These are phyloP conservation scores for Phialophora expanda DNA, from an alignment of 2,329 filamentous ascomycete genomes.

Conservation along the genomic window DNA sequence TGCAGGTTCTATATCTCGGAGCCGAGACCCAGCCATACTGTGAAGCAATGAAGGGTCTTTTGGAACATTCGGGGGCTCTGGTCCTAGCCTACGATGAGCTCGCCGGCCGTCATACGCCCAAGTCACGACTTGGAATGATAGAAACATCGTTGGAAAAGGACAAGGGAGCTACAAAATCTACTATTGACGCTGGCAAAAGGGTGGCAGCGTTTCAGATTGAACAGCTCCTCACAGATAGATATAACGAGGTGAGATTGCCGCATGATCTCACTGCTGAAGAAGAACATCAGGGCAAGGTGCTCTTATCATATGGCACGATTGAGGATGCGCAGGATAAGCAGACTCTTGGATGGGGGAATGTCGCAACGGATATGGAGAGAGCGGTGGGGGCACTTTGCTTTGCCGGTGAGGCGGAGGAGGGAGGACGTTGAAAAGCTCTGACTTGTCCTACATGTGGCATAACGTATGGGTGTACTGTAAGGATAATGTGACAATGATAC, in stretches of 20 bases:
- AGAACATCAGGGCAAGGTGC: slow-evolving; percentile 26
- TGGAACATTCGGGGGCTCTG: slow-evolving; percentile 28
- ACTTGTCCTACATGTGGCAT: neutral
- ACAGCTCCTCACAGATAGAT: slow-evolving; percentile 27
- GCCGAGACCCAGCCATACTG: slow-evolving; percentile 29
- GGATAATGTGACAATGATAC: neutral
- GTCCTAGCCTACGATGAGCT: slow-evolving; percentile 28
- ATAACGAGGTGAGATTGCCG: slow-evolving; percentile 23
- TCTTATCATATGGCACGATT: slow-evolving; percentile 22
- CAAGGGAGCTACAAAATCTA: slow-evolving; percentile 23
- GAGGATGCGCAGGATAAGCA: slow-evolving; percentile 9
- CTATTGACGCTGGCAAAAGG: slow-evolving; percentile 24
- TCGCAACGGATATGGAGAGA: slow-evolving; percentile 25
- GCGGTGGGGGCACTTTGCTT: slow-evolving; percentile 29
- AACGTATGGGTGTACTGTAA: neutral
- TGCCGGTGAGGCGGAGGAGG: slow-evolving; percentile 14
- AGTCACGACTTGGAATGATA: slow-evolving; percentile 22
- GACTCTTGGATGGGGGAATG: slow-evolving; percentile 30
- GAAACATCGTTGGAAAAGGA: slow-evolving; percentile 27
- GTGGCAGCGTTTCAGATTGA: slow-evolving; percentile 26
- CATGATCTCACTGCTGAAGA: slow-evolving; percentile 26
- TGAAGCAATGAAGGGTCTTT: slow-evolving; percentile 22
- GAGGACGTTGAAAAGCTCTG: slow-evolving; percentile 6
- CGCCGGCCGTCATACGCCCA: slow-evolving; percentile 6
- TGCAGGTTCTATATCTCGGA: slow-evolving; percentile 26